Conservation (phyloP, 331 rosid genomes). For the Acacia pycnantha region DNA sequence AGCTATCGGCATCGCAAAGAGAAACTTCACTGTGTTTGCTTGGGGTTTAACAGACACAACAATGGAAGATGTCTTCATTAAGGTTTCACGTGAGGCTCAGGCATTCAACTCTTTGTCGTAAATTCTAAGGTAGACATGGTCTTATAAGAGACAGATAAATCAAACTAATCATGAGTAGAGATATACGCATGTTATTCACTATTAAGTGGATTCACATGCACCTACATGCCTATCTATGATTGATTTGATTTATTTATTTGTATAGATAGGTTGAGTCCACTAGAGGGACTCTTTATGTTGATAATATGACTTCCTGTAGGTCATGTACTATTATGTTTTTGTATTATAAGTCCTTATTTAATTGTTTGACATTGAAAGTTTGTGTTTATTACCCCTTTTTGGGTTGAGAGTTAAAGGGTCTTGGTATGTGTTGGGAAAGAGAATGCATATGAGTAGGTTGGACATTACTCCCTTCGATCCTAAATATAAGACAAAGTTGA, state of each 20-base stretch:
- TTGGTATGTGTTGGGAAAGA: background rate
- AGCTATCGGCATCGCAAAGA: constrained; percentile 70
- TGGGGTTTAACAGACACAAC: constrained; percentile 95
- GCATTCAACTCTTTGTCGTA: constrained; percentile 46
- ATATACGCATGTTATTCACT: background rate
- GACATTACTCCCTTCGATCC: no score
- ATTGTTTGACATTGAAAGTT: background rate
- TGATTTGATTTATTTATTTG: background rate
- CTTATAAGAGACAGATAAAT: background rate
- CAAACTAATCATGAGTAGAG: background rate
- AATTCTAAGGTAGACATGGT: background rate
- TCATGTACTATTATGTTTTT: background rate
- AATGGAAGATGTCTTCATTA: constrained; percentile 89
- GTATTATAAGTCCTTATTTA: background rate
- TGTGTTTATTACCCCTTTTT: background rate
- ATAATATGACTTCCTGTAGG: background rate
- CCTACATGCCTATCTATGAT: background rate
- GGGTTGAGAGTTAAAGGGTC: background rate
- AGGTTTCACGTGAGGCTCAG: constrained; percentile 70
- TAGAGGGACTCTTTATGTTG: background rate
- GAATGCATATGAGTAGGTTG: no score
- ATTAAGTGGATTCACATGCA: background rate
- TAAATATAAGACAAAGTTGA: no score
- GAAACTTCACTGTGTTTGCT: constrained; percentile 68
- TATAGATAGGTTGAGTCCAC: background rate